Evolutionary conservation across 2,329 filamentous ascomycete species (phyloP), one percentile per base, ranked within the genome.

Genomic region (Dichotomopilus funicola): DNA sequence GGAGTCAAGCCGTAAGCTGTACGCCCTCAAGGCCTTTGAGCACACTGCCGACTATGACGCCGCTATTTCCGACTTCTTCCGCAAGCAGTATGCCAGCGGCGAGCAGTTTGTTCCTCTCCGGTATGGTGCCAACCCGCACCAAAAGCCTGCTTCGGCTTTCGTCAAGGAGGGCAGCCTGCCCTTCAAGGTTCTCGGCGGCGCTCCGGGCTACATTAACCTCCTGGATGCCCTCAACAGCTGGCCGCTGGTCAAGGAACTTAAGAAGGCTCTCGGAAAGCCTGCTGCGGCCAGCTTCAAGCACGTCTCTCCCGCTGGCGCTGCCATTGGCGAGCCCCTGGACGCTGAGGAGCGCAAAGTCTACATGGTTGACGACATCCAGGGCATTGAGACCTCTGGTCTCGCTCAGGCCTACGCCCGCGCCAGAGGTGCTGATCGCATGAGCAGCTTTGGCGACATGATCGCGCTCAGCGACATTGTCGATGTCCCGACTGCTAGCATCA

Each of bases 221-320:
- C 83, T 99, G 49, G 94, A 99, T 73, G 89, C 90, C 50, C 82
- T 99, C 65, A 99, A 99, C 73, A 90, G 91, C 64, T 99, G 94
- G 94, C 89, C 90, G 6, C 77, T 99, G 58, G 94, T 99, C 56
- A 95, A 95, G 79, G 94, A 99, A 77, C 82, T 99, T 66, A 95
- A 91, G 78, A 78, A 87, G 64, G 90, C 92, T 27, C 84, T 97
- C 27, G 86, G 87, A 64, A 86, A 87, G 71, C 89, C 94, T 37
- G 94, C 94, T 53, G 94, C 94, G 35, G 92, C 94, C 61, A 96
- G 90, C 71, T 99, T 99, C 85, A 99, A 96, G 83, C 94, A 99
- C 71, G 94, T 97, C 60, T 99, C 94, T 8, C 94, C 94, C 19
- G 94, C 94, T 44, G 94, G 94, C 68, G 94, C 92, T 57, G 92